Evolutionary conservation across 306 rosid genomes (phyloP).

Genomic region (Echinosophora koreensis): DNA sequence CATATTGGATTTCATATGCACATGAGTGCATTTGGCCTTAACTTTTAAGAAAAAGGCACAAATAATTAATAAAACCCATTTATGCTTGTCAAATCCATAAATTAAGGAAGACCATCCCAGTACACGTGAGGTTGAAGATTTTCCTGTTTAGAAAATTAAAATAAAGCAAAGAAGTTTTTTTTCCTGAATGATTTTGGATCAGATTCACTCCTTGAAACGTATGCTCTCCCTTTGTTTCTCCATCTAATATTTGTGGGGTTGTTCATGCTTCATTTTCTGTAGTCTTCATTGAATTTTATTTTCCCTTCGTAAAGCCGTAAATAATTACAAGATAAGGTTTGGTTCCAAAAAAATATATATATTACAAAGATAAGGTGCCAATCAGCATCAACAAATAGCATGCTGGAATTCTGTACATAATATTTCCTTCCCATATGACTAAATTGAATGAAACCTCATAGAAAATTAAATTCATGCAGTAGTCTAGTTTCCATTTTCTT

Average conservation of each 20-base stretch:
- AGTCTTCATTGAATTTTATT: neutral
- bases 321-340: no score
- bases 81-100: neutral
- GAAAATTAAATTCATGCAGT: no score
- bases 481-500: no score
- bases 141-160: neutral
- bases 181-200: neutral
- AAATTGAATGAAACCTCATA: no score
- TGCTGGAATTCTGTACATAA: no score
- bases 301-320: neutral
- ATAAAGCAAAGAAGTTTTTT: conserved; percentile 17
- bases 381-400: no score
- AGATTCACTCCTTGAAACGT: neutral
- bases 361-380: no score
- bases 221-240: neutral
- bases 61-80: neutral
- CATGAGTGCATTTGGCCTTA: neutral
- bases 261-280: neutral
- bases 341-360: no score
- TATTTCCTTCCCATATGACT: no score
- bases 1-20: neutral
- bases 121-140: conserved; percentile 8
- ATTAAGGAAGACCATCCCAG: neutral
- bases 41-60: neutral
- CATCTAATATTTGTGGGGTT: neutral